Conservation (phyloP, 2,329 filamentous ascomycete species). For the Aspergillus sp. region DNA sequence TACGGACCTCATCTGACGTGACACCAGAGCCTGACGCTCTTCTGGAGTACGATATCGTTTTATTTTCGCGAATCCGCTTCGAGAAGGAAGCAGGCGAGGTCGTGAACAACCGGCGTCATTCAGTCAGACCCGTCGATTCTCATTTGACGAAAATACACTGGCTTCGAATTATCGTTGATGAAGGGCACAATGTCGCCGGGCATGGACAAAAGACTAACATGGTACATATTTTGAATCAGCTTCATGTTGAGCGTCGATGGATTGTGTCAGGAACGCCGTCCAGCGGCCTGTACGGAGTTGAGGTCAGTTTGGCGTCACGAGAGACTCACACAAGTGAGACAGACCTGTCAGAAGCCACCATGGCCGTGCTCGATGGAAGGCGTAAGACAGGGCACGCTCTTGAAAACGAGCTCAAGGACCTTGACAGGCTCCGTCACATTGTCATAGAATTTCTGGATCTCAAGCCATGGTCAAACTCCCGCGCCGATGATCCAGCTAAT, state of each 20-base stretch:
- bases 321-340: conserved; percentile 37
- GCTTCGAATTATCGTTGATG: conserved; percentile 86
- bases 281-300: conserved; percentile 74
- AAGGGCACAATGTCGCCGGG: conserved; percentile 82
- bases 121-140: conserved; percentile 51
- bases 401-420: conserved; percentile 60
- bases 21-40: conserved; percentile 62
- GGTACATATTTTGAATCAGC: conserved; percentile 52
- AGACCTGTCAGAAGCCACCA: conserved; percentile 30
- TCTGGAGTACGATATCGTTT: conserved; percentile 68
- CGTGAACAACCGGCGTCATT: conserved; percentile 48
- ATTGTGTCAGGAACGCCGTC: conserved; percentile 89
- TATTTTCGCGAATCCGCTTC: conserved; percentile 74
- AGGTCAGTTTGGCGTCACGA: conserved; percentile 54
- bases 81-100: conserved; percentile 63
- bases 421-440: conserved; percentile 66
- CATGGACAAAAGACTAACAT: conserved; percentile 60
- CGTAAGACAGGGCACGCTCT: conserved; percentile 41
- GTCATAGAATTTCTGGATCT: conserved; percentile 71
- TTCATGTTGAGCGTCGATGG: conserved; percentile 72
- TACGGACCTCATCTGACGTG: conserved; percentile 52
- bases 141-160: conserved; percentile 73
- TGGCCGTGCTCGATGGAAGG: conserved; percentile 31
- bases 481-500: conserved; percentile 58
- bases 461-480: conserved; percentile 72